phyloP scores from a whole-genome alignment of 1,284 basidiomycete genomes.

The Tremellales sp. region DNA sequence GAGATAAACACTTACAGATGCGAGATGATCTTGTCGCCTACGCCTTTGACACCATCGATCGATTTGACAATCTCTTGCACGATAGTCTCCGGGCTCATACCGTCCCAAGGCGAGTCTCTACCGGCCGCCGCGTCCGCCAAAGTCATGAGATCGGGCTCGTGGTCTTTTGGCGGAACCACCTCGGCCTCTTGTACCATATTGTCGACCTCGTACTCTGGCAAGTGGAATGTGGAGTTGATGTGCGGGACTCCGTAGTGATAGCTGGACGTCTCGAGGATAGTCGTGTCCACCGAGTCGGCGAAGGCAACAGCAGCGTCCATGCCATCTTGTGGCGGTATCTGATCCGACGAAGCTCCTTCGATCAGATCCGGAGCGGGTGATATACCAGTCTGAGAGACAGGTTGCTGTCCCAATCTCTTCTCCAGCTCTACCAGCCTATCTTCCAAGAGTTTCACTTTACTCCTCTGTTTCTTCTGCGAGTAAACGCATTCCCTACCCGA shows the following conservation, averaged over 20 bases:
- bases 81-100: slow-evolving; percentile 24
- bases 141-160: slow-evolving; percentile 46
- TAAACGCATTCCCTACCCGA: slow-evolving; percentile 41
- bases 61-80: slow-evolving; percentile 28
- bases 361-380: neutral
- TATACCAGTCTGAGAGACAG: neutral
- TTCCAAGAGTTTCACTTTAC: slow-evolving; percentile 39
- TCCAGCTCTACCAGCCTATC: slow-evolving; percentile 43
- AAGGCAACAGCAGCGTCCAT: neutral
- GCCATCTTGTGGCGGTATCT: neutral
- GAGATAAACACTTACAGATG: slow-evolving; percentile 32
- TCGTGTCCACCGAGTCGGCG: neutral
- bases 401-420: slow-evolving; percentile 20
- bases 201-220: neutral
- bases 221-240: neutral
- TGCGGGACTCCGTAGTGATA: neutral
- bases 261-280: neutral
- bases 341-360: neutral
- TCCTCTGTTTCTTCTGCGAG: slow-evolving; percentile 43
- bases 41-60: slow-evolving; percentile 26
- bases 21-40: slow-evolving; percentile 37
- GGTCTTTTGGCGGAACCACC: slow-evolving; percentile 5
- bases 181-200: slow-evolving; percentile 1
- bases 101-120: slow-evolving; percentile 22
- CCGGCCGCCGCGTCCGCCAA: slow-evolving; percentile 45